Evolutionary conservation across 108 stramenopile species (phyloP).

Genomic region (Phaeodactylum tricornutum): DNA sequence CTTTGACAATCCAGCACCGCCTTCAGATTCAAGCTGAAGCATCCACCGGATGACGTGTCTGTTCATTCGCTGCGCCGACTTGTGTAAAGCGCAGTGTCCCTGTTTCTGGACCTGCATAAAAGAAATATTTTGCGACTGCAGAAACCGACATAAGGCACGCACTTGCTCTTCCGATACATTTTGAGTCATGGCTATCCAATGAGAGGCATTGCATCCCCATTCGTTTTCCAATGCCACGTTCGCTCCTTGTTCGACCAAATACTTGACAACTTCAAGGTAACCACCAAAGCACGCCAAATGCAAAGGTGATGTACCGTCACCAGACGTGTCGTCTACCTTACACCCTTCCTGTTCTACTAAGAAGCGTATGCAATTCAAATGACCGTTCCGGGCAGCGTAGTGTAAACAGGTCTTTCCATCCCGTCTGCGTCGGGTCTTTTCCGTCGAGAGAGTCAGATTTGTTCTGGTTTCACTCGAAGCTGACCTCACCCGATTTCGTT

Average conservation of each 20-base stretch:
- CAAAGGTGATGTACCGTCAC: slow-evolving; percentile 79
- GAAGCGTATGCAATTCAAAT: slow-evolving; percentile 29
- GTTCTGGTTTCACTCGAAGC: background rate
- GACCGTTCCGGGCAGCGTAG: slow-evolving; percentile 81
- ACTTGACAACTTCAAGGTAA: slow-evolving; percentile 37
- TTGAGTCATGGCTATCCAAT: slow-evolving; percentile 69
- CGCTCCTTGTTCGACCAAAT: slow-evolving; percentile 27
- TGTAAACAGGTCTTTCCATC: slow-evolving; percentile 85
- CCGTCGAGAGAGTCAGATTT: background rate
- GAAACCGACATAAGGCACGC: slow-evolving; percentile 33
- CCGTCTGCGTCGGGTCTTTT: slow-evolving; percentile 51
- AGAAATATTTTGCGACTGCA: slow-evolving; percentile 26
- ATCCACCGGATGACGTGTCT: slow-evolving; percentile 58
- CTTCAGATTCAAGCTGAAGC: slow-evolving; percentile 12
- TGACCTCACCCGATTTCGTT: slow-evolving; percentile 7
- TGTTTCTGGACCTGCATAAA: slow-evolving; percentile 50
- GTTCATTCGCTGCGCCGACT: slow-evolving; percentile 66
- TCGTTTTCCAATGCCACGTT: slow-evolving; percentile 31
- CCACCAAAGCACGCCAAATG: slow-evolving; percentile 80
- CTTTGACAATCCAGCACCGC: slow-evolving; percentile 18
- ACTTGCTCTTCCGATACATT: slow-evolving; percentile 22
- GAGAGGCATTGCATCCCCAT: slow-evolving; percentile 61
- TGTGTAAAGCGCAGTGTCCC: slow-evolving; percentile 72
- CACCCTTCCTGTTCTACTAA: slow-evolving; percentile 12
- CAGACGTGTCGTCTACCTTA: slow-evolving; percentile 10